Evolutionary conservation across 768 basidiomycete genomes (phyloP).

Genomic region (Russula ochroleuca): DNA sequence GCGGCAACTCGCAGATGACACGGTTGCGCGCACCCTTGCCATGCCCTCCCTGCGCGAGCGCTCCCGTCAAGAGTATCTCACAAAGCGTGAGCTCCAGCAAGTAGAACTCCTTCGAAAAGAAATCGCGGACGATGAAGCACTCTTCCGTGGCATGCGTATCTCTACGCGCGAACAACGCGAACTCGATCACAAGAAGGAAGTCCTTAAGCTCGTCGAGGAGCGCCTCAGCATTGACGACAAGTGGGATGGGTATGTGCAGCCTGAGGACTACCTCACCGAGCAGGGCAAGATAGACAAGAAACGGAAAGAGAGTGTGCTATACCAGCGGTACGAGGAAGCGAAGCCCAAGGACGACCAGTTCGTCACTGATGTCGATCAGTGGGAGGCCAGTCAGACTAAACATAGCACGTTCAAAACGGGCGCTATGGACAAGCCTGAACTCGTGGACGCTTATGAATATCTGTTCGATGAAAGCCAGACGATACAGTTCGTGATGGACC

Average conservation of each 20-base stretch:
- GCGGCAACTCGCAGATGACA: slow-evolving; percentile 68
- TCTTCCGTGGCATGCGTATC: slow-evolving; percentile 88
- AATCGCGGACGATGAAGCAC: slow-evolving; percentile 88
- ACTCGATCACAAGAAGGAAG: slow-evolving; percentile 88
- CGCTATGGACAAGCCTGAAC: slow-evolving; percentile 81
- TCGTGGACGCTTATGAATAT: slow-evolving; percentile 89
- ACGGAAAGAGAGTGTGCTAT: slow-evolving; percentile 88
- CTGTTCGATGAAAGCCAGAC: slow-evolving; percentile 98
- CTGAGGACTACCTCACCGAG: slow-evolving; percentile 97
- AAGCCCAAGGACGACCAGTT: slow-evolving; percentile 91
- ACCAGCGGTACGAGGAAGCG: slow-evolving; percentile 92
- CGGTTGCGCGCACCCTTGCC: slow-evolving; percentile 43
- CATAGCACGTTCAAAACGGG: slow-evolving; percentile 89
- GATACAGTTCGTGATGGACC: slow-evolving; percentile 90
- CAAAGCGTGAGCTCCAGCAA: slow-evolving; percentile 94
- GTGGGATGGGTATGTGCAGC: slow-evolving; percentile 92
- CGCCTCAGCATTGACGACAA: slow-evolving; percentile 92
- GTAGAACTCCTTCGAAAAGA: slow-evolving; percentile 90
- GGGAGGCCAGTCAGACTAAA: slow-evolving; percentile 89
- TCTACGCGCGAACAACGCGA: slow-evolving; percentile 78
- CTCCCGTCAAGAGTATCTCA: slow-evolving; percentile 92
- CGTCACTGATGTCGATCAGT: slow-evolving; percentile 94
- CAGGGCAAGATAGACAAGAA: slow-evolving; percentile 98
- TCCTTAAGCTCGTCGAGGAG: slow-evolving; percentile 88
- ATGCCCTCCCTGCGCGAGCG: slow-evolving; percentile 77